Evolutionary conservation across 2,329 filamentous ascomycete species (phyloP).

Genomic region (Saccharata proteae): DNA sequence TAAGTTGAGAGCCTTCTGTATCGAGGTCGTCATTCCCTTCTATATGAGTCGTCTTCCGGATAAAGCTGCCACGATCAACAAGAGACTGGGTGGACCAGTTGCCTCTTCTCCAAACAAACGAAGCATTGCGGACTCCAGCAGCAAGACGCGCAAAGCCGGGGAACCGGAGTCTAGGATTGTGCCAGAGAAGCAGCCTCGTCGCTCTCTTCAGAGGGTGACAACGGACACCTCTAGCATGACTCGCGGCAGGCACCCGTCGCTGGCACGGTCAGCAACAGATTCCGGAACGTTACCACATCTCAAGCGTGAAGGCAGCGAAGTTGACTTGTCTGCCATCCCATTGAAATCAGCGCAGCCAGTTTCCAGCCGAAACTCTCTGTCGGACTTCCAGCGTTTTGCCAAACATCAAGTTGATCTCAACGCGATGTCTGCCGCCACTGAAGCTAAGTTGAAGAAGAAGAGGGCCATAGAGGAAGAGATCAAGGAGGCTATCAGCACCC

Average conservation of each 20-base stretch:
- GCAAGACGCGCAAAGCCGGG: slow-evolving; percentile 26
- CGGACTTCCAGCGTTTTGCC: slow-evolving; percentile 33
- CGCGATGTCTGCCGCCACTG: slow-evolving; percentile 40
- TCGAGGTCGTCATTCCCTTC: slow-evolving; percentile 71
- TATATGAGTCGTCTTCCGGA: slow-evolving; percentile 67
- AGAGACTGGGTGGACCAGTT: slow-evolving; percentile 62
- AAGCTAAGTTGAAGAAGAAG: slow-evolving; percentile 51
- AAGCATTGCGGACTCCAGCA: slow-evolving; percentile 30
- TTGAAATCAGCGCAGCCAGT: slow-evolving; percentile 27
- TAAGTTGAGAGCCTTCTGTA: slow-evolving; percentile 62
- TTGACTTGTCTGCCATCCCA: slow-evolving; percentile 36
- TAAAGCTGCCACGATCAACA: slow-evolving; percentile 56
- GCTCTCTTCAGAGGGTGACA: slow-evolving; percentile 49
- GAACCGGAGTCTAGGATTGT: slow-evolving; percentile 16
- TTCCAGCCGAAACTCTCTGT: slow-evolving; percentile 24
- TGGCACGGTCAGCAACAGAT: slow-evolving; percentile 57
- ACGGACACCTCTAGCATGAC: slow-evolving; percentile 42
- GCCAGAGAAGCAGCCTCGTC: slow-evolving; percentile 28
- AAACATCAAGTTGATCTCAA: slow-evolving; percentile 44
- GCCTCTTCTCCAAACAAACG: slow-evolving; percentile 43
- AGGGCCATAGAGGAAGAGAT: slow-evolving; percentile 58
- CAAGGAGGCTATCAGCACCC: slow-evolving; percentile 57
- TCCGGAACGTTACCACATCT: slow-evolving; percentile 40
- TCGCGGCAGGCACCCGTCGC: slow-evolving; percentile 47
- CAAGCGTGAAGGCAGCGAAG: slow-evolving; percentile 59